A percentile compares a stretch with the other conserved stretches of the same genome.
These are phyloP conservation scores for Quercus tomentella DNA, from an alignment of 331 rosid species.

Conservation along the genomic window DNA sequence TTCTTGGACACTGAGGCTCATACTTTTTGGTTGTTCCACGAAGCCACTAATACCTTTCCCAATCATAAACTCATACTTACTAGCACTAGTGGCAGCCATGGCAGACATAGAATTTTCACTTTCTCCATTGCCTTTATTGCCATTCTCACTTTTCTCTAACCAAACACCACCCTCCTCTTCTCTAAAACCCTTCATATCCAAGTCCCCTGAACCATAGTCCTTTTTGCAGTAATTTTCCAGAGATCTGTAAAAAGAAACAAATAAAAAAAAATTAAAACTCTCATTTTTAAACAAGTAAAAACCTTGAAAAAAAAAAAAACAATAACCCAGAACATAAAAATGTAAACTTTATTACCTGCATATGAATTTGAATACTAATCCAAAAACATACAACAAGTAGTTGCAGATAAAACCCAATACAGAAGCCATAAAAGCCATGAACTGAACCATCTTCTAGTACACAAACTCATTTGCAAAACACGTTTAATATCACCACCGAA, in stretches of 20 bases:
- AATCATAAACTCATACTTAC: conserved; percentile 29
- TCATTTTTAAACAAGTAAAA: not conserved
- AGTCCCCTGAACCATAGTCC: not conserved
- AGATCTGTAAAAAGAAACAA: conserved; percentile 31
- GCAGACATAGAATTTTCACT: conserved; percentile 3
- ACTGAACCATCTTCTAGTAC: conserved; percentile 36
- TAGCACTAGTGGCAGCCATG: conserved; percentile 19
- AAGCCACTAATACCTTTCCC: conserved; percentile 30
- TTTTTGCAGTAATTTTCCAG: conserved; percentile 20
- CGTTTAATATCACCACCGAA: conserved; percentile 11
- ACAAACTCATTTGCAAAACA: conserved; percentile 27
- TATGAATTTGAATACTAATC: conserved; percentile 29
- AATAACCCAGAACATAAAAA: not conserved
- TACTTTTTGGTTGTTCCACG: conserved; percentile 45
- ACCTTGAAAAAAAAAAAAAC: not conserved
- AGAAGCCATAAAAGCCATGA: conserved; percentile 37
- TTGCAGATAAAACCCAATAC: conserved; percentile 27
- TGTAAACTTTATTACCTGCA: conserved; percentile 36
- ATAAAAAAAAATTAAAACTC: not conserved
- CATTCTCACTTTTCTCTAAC: conserved; percentile 8
- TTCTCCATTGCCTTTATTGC: conserved; percentile 12
- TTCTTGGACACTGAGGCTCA: conserved; percentile 44
- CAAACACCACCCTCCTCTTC: conserved; percentile 28
- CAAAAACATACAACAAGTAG: conserved; percentile 28
- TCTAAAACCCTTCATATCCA: conserved; percentile 22